Percentiles rank a stretch among this genome's conserved stretches.
phyloP scores from a whole-genome alignment of 257 asterid genomes.

The Scutellaria baicalensis region DNA sequence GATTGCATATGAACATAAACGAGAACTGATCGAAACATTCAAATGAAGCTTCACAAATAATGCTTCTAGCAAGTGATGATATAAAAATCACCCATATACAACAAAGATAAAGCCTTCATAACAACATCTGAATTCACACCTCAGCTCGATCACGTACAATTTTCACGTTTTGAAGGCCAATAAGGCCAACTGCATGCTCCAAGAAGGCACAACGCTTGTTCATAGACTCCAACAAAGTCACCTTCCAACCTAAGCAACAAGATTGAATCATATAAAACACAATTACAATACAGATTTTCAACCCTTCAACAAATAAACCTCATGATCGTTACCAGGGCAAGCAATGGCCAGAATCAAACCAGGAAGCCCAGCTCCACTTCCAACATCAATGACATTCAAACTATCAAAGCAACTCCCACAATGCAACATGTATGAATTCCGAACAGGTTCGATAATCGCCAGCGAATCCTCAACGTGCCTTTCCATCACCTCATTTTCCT shows the following conservation, averaged over 20 bases:
- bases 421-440: constrained; percentile 34
- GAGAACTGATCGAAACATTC: constrained; percentile 4
- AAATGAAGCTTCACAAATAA: background rate
- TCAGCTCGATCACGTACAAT: constrained; percentile 78
- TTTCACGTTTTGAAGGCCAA: constrained; percentile 66
- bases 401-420: constrained; percentile 56
- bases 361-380: constrained; percentile 96
- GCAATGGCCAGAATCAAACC: constrained; percentile 87
- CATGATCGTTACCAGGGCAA: constrained; percentile 50
- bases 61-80: background rate
- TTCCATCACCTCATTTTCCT: constrained; percentile 75
- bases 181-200: constrained; percentile 57
- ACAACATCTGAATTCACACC: constrained; percentile 30
- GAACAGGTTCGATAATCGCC: constrained; percentile 63
- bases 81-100: background rate
- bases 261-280: background rate
- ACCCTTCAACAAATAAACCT: background rate
- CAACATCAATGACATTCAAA: constrained; percentile 77
- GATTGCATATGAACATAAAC: constrained; percentile 11
- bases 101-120: background rate
- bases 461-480: constrained; percentile 90
- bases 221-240: constrained; percentile 79
- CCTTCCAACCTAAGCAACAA: constrained; percentile 69
- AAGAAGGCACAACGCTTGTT: constrained; percentile 81
- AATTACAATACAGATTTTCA: background rate